Percentiles rank a stretch among this genome's conserved stretches.
Evolutionary conservation across 1,284 basidiomycete species (phyloP).

Genomic region (Spongiforma sp.): DNA sequence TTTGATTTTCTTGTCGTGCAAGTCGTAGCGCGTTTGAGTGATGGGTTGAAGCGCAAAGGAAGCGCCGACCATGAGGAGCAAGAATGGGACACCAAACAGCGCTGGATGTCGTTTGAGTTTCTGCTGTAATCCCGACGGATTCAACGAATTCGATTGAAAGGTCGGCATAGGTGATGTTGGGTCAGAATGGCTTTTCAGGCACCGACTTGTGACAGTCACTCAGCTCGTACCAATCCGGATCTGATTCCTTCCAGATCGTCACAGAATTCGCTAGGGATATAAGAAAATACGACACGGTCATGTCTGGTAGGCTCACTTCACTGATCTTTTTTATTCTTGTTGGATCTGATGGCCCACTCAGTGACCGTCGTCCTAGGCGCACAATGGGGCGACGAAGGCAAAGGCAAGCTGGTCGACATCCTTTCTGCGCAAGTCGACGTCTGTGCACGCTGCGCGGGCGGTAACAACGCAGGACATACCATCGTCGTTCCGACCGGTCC

Average conservation of each 20-base stretch:
- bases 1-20: conserved; percentile 81
- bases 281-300: conserved; percentile 16
- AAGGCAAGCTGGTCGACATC: conserved; percentile 96
- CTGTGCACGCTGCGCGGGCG: conserved; percentile 96
- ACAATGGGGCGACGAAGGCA: conserved; percentile 97
- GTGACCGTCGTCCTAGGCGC: conserved; percentile 84
- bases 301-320: conserved; percentile 36
- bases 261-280: no score
- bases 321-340: no score
- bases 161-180: conserved; percentile 51
- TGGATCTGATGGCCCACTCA: conserved; percentile 30
- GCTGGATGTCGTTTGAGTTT: conserved; percentile 63
- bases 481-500: conserved; percentile 85
- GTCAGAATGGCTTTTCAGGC: background rate
- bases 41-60: conserved; percentile 87
- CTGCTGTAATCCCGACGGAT: conserved; percentile 48
- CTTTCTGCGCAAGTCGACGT: conserved; percentile 88
- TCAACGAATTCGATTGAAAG: conserved; percentile 63
- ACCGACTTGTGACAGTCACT: conserved; percentile 17
- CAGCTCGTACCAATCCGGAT: conserved; percentile 8
- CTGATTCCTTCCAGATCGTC: conserved; percentile 6
- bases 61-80: conserved; percentile 84
- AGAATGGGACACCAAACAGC: conserved; percentile 88
- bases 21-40: conserved; percentile 92
- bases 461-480: conserved; percentile 99